Percentiles rank a stretch among this genome's conserved stretches.
Conservation (phyloP, 805 yeast genomes). For the Wickerhamiella sergipiensis region DNA sequence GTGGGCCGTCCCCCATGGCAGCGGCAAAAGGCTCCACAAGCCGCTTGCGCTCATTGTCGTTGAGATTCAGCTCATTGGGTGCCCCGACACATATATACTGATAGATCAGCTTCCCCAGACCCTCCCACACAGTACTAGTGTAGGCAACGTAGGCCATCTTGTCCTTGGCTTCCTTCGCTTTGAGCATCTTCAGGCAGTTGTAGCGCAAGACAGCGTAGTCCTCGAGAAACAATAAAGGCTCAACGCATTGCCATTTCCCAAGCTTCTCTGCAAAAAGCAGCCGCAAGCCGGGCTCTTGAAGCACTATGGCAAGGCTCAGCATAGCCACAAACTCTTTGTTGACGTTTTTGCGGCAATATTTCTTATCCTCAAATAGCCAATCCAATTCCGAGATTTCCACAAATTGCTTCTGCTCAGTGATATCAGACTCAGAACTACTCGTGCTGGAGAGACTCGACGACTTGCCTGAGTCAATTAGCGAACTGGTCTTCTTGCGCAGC, state of each 20-base stretch:
- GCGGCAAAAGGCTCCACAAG: not conserved
- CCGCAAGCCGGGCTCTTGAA: conserved; percentile 13
- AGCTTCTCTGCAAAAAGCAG: conserved; percentile 9
- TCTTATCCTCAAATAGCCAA: not conserved
- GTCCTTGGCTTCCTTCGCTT: not conserved
- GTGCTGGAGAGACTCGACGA: not conserved
- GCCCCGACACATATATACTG: conserved; percentile 2
- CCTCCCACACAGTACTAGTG: not conserved
- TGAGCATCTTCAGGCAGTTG: not conserved
- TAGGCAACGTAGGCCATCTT: conserved; percentile 3
- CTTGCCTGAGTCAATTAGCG: not conserved
- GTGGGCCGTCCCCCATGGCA: not conserved
- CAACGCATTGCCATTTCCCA: conserved; percentile 5
- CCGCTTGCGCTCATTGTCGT: not conserved
- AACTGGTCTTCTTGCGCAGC: not conserved
- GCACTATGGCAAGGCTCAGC: conserved; percentile 2
- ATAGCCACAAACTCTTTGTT: conserved; percentile 1
- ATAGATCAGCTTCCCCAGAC: not conserved
- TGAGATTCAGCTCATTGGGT: conserved; percentile 10
- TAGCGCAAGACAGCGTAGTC: not conserved
- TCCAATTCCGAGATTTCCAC: not conserved
- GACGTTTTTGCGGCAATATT: no score
- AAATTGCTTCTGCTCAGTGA: not conserved
- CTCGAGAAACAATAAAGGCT: conserved; percentile 8
- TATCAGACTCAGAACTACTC: not conserved